A percentile compares a stretch with the other conserved stretches of the same genome.
These are phyloP conservation scores for Triticum aestivum DNA, from an alignment of 176 grass and related monocot species.

Conservation along the genomic window IWGSC_CS_RefSeq_v2.1 NC_057807.1:660956360-660956859, in stretches of 20 bases:
- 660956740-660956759: slow-evolving; percentile 10
- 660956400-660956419: not conserved
- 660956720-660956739: not conserved
- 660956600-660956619: too few species aligned
- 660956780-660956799: slow-evolving; percentile 29
- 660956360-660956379: not conserved
- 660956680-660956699: too few species aligned
- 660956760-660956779: slow-evolving; percentile 22
- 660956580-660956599: too few species aligned
- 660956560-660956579: too few species aligned
- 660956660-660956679: too few species aligned
- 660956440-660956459: not conserved
- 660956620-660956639: too few species aligned
- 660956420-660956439: too few species aligned
- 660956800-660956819: not conserved
- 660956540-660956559: too few species aligned
- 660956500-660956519: not conserved
- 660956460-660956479: not conserved
- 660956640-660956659: too few species aligned
- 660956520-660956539: too few species aligned
- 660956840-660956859: slow-evolving; percentile 26
- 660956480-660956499: not conserved
- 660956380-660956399: not conserved
- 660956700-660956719: too few species aligned
- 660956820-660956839: not conserved